Percentiles rank a stretch among this genome's conserved stretches.
Evolutionary conservation across 805 yeast species (phyloP).

Genomic region (Pichia manshurica): DNA sequence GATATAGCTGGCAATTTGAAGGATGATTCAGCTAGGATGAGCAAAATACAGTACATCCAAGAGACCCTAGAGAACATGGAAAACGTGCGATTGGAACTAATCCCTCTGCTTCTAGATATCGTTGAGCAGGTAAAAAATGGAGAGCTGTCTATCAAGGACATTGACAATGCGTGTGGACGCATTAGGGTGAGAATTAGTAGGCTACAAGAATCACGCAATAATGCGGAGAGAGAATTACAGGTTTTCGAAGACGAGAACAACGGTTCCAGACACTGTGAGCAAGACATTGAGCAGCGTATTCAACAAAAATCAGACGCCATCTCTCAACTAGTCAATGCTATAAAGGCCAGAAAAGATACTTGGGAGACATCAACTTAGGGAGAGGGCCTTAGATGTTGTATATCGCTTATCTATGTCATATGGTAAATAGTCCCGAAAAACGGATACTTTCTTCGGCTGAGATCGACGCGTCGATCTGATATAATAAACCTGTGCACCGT

Average conservation of each 20-base stretch:
- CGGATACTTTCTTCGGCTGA: no score
- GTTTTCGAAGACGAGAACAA: constrained; percentile 31
- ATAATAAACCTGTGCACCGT: no score
- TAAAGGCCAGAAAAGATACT: neutral
- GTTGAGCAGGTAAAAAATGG: constrained; percentile 37
- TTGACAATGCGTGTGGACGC: constrained; percentile 41
- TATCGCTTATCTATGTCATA: neutral
- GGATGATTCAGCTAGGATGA: neutral
- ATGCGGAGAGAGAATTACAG: constrained; percentile 25
- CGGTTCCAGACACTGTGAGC: constrained; percentile 11
- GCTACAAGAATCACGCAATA: constrained; percentile 37
- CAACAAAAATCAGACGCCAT: neutral
- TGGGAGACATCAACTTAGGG: neutral
- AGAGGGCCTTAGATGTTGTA: neutral
- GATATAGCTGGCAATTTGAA: neutral
- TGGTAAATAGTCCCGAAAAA: no score
- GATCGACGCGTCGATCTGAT: neutral
- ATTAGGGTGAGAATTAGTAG: constrained; percentile 37
- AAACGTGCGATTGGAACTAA: constrained; percentile 31
- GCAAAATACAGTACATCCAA: neutral
- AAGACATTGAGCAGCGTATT: neutral
- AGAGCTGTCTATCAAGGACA: constrained; percentile 37
- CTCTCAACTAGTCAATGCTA: neutral
- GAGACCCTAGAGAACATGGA: constrained; percentile 20
- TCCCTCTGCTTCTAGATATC: constrained; percentile 37